Conservation (phyloP, 2,329 filamentous ascomycete species). For the Cylindrodendrum hubeiense region DNA sequence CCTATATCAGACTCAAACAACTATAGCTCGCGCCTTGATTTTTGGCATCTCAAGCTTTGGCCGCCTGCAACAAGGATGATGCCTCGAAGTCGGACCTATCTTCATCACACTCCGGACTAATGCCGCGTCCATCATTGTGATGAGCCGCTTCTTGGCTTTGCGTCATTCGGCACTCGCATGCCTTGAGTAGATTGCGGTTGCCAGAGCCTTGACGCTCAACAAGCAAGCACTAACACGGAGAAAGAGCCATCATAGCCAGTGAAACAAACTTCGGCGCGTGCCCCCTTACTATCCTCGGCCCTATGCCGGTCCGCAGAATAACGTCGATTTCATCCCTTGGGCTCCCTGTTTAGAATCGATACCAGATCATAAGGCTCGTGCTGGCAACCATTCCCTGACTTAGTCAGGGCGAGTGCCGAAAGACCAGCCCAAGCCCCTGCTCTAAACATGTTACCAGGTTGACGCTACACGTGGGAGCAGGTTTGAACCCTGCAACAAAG, state of each 20-base stretch:
- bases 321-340: slow-evolving; percentile 17
- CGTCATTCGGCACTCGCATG: slow-evolving; percentile 12
- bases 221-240: slow-evolving; percentile 12
- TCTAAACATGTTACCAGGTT: slow-evolving; percentile 12
- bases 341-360: slow-evolving; percentile 17
- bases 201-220: slow-evolving; percentile 1
- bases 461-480: slow-evolving; percentile 25
- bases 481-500: slow-evolving; percentile 18
- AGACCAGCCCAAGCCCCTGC: slow-evolving; percentile 24
- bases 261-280: slow-evolving; percentile 14
- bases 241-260: slow-evolving; percentile 4
- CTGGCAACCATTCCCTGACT: background rate
- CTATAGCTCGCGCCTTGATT: slow-evolving; percentile 11
- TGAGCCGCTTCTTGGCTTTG: slow-evolving; percentile 4
- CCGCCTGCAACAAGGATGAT: slow-evolving; percentile 18
- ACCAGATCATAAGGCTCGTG: slow-evolving; percentile 17
- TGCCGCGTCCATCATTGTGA: slow-evolving; percentile 14
- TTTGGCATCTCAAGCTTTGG: slow-evolving; percentile 8
- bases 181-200: slow-evolving; percentile 7
- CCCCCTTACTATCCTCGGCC: slow-evolving; percentile 14
- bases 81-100: slow-evolving; percentile 10
- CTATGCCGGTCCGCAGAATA: slow-evolving; percentile 21
- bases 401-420: slow-evolving; percentile 24
- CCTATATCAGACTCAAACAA: slow-evolving; percentile 16
- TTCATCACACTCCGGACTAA: slow-evolving; percentile 15